phyloP scores from a whole-genome alignment of 2,329 filamentous ascomycete genomes.

The Ophiosphaerella korrae region DNA sequence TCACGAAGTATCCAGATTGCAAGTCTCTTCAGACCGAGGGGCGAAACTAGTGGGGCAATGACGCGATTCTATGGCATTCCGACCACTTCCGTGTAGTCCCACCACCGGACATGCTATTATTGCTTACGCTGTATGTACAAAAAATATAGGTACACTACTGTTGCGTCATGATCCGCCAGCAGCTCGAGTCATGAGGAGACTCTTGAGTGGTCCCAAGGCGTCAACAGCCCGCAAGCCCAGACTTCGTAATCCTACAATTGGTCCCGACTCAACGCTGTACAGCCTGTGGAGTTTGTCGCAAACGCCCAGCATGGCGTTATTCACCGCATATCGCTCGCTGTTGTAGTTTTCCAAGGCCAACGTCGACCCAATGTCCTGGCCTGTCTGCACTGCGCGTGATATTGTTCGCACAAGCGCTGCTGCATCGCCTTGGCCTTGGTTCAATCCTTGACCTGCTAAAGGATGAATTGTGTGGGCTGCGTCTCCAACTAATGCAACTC shows the following conservation, averaged over 20 bases:
- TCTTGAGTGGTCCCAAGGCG: slow-evolving; percentile 75
- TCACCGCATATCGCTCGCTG: slow-evolving; percentile 78
- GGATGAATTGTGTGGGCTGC: slow-evolving; percentile 96
- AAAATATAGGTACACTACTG: not conserved
- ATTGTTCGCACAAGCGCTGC: slow-evolving; percentile 77
- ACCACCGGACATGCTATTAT: not conserved
- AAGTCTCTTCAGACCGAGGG: too few species aligned
- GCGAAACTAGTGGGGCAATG: slow-evolving; percentile 9
- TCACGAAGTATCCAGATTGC: too few species aligned
- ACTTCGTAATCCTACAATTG: slow-evolving; percentile 79
- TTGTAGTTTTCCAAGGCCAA: slow-evolving; percentile 83
- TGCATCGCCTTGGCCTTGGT: slow-evolving; percentile 89
- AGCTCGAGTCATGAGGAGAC: slow-evolving; percentile 78
- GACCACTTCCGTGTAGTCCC: not conserved
- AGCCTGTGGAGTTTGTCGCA: slow-evolving; percentile 92
- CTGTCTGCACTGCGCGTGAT: slow-evolving; percentile 76
- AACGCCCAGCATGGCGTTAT: slow-evolving; percentile 76
- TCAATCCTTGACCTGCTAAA: slow-evolving; percentile 90
- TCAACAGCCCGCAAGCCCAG: slow-evolving; percentile 79
- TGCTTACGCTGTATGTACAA: slow-evolving; percentile 17
- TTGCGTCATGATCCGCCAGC: slow-evolving; percentile 43
- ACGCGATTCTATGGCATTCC: slow-evolving; percentile 3
- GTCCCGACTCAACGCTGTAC: slow-evolving; percentile 80
- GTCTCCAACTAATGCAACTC: slow-evolving; percentile 90
- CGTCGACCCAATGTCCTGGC: slow-evolving; percentile 82